These are phyloP conservation scores for Corniculantispora saksenae DNA, from an alignment of 2,329 filamentous ascomycete species.

Conservation along the genomic window DNA sequence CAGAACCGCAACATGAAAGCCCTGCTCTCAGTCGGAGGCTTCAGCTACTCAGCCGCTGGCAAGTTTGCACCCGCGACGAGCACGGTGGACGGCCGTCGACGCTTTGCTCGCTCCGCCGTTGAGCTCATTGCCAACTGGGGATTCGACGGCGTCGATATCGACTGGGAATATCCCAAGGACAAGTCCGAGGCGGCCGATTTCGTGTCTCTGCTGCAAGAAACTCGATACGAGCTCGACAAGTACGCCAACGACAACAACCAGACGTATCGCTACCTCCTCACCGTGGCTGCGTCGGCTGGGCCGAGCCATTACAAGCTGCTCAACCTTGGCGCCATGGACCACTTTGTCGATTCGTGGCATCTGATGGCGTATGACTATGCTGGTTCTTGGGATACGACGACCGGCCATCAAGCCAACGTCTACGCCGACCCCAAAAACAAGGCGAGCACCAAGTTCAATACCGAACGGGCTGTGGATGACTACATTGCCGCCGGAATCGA, in stretches of 20 bases:
- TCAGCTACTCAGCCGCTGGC: constrained; percentile 63
- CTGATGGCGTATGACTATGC: constrained; percentile 72
- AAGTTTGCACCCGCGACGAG: constrained; percentile 38
- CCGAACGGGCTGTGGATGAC: constrained; percentile 61
- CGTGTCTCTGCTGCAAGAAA: constrained; percentile 44
- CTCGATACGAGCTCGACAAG: constrained; percentile 45
- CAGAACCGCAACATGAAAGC: constrained; percentile 74
- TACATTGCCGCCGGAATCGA: constrained; percentile 56
- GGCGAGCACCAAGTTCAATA: constrained; percentile 66
- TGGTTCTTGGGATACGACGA: constrained; percentile 63
- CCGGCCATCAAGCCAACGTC: constrained; percentile 72
- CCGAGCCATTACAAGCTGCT: constrained; percentile 50
- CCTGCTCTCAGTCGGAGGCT: constrained; percentile 80
- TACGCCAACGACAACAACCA: constrained; percentile 42
- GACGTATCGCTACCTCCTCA: constrained; percentile 51
- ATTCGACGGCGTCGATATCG: constrained; percentile 58
- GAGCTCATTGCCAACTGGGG: constrained; percentile 68
- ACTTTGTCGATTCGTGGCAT: constrained; percentile 59
- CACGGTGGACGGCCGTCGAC: constrained; percentile 59
- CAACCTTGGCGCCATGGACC: constrained; percentile 56
- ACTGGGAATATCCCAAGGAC: constrained; percentile 56
- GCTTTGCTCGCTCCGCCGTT: constrained; percentile 70
- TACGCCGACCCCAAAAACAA: constrained; percentile 54
- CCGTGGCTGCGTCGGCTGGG: constrained; percentile 52
- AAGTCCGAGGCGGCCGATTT: constrained; percentile 42